Percentiles rank a stretch among this genome's conserved stretches.
Conservation (phyloP, 106 monocot genomes). For the Dendrobium huoshanense region DNA sequence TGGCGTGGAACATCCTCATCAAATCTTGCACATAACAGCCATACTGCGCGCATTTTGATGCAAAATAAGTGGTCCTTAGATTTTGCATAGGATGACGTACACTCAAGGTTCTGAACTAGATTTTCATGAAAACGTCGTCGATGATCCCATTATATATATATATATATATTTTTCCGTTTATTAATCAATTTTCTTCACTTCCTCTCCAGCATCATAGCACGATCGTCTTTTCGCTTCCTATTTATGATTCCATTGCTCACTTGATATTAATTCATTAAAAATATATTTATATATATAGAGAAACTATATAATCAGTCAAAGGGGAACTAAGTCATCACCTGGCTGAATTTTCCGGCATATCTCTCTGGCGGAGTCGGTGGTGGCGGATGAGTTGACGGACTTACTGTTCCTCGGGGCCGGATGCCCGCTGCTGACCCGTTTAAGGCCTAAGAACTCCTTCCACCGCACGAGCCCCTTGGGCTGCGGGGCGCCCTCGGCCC, state of each 20-base stretch:
- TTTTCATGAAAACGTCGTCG: too few species aligned
- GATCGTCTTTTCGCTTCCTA: not conserved
- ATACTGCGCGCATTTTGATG: too few species aligned
- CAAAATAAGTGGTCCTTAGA: too few species aligned
- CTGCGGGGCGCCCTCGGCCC: not conserved
- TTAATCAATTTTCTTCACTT: not conserved
- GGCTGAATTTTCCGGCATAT: not conserved
- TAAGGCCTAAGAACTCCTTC: slow-evolving; percentile 35
- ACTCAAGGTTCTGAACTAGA: too few species aligned
- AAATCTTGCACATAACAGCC: too few species aligned
- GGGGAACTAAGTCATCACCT: not conserved
- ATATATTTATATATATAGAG: not conserved
- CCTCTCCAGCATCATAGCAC: not conserved
- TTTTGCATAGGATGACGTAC: too few species aligned
- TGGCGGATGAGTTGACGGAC: not conserved
- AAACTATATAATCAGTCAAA: not conserved
- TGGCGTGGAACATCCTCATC: too few species aligned
- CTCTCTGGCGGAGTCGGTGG: not conserved
- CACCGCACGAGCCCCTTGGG: slow-evolving; percentile 11
- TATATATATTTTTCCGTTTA: not conserved
- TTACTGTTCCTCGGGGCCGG: not conserved
- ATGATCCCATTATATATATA: too few species aligned
- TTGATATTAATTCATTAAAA: not conserved
- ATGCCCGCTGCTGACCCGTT: slow-evolving; percentile 5
- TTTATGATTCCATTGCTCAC: not conserved